Percentiles rank a stretch among this genome's conserved stretches.
phyloP scores from a whole-genome alignment of 2,329 filamentous ascomycete species.

The Fusarium sacchari region DNA sequence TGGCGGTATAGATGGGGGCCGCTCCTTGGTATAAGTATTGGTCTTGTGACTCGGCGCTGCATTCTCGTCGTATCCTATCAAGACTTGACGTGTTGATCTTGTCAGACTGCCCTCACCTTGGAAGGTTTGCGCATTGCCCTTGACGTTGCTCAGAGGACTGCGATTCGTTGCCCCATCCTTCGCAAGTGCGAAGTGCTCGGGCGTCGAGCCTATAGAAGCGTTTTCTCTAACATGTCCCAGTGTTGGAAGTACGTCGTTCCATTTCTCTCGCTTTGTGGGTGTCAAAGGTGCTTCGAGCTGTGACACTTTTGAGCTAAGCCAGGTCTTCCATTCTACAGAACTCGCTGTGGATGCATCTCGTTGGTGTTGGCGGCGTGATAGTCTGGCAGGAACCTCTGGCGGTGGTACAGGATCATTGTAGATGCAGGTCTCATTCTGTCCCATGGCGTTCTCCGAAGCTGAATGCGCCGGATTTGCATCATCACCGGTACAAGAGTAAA shows the following conservation, averaged over 20 bases:
- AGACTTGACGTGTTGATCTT: neutral
- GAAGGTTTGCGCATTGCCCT: slow-evolving; percentile 12
- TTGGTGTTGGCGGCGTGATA: slow-evolving; percentile 42
- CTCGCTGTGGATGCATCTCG: slow-evolving; percentile 55
- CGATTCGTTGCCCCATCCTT: neutral
- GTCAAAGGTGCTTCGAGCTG: slow-evolving; percentile 52
- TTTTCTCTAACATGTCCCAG: slow-evolving; percentile 59
- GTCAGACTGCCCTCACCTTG: neutral
- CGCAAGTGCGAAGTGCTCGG: slow-evolving; percentile 1
- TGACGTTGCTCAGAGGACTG: slow-evolving; percentile 19
- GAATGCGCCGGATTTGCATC: slow-evolving; percentile 24
- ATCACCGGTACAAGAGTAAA: slow-evolving; percentile 55
- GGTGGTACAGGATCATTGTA: slow-evolving; percentile 20
- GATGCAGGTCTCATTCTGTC: neutral
- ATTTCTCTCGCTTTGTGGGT: slow-evolving; percentile 11
- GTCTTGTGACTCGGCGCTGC: slow-evolving; percentile 5
- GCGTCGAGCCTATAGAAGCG: slow-evolving; percentile 58
- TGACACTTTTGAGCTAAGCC: slow-evolving; percentile 62
- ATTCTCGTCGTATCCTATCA: slow-evolving; percentile 31
- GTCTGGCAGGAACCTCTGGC: slow-evolving; percentile 13
- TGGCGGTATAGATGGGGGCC: slow-evolving; percentile 25
- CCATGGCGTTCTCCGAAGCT: neutral
- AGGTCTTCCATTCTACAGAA: slow-evolving; percentile 65
- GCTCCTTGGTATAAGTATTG: neutral
- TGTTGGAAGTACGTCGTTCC: neutral